Evolutionary conservation across 2,329 filamentous ascomycete genomes (phyloP).

Genomic region (Trichoderma semiorbis): DNA sequence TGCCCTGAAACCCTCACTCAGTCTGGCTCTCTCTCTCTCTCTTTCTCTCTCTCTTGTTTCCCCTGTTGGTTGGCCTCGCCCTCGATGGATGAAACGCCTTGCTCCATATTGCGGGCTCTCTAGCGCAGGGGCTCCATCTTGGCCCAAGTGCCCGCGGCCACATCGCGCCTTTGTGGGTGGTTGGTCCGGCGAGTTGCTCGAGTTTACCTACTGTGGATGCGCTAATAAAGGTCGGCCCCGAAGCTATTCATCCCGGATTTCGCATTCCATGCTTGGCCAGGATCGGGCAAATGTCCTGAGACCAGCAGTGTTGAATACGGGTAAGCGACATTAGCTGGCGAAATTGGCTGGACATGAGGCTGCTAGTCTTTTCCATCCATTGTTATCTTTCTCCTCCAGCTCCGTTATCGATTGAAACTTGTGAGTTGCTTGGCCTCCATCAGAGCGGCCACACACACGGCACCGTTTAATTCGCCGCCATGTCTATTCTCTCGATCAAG

Average conservation of each 20-base stretch:
- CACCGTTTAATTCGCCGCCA: background rate
- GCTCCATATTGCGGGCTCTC: slow-evolving; percentile 8
- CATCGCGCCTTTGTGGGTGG: slow-evolving; percentile 14
- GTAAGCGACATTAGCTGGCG: slow-evolving; percentile 15
- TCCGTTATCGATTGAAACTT: background rate
- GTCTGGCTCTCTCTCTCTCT: background rate
- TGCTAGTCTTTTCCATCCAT: background rate
- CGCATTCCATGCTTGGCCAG: slow-evolving; percentile 1
- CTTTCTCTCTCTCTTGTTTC: background rate
- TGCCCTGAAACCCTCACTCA: background rate
- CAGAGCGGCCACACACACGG: background rate
- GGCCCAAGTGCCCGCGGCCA: slow-evolving; percentile 13
- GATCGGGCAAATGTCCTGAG: slow-evolving; percentile 7
- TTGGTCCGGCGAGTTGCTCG: background rate
- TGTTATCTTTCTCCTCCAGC: background rate
- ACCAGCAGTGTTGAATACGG: background rate
- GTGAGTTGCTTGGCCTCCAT: background rate
- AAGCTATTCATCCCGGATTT: background rate
- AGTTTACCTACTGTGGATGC: slow-evolving; percentile 6
- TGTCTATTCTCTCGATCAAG: background rate
- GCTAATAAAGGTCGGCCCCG: slow-evolving; percentile 4
- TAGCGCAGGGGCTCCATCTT: slow-evolving; percentile 14
- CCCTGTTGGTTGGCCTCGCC: background rate
- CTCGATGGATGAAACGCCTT: background rate
- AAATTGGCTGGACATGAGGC: background rate